A percentile compares a stretch with the other conserved stretches of the same genome.
These are phyloP conservation scores for Xylaria polymorpha DNA, from an alignment of 2,329 filamentous ascomycete genomes.

Conservation along the genomic window DNA sequence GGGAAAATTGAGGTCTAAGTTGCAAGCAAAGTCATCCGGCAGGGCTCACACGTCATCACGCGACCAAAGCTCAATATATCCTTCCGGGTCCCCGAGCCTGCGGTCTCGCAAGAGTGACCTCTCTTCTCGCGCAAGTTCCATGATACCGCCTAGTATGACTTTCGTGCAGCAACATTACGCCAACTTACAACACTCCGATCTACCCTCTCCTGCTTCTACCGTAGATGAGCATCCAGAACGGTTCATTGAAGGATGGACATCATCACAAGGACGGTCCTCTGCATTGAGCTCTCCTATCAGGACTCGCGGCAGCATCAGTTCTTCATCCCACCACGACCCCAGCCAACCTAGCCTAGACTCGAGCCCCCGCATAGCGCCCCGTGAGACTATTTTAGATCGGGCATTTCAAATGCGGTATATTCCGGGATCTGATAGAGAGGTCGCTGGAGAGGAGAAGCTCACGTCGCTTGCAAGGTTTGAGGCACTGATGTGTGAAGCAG, in stretches of 20 bases:
- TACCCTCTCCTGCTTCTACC: slow-evolving; percentile 67
- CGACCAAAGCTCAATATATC: slow-evolving; percentile 63
- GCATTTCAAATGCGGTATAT: slow-evolving; percentile 73
- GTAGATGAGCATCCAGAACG: slow-evolving; percentile 65
- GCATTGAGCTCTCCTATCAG: slow-evolving; percentile 67
- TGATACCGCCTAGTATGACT: slow-evolving; percentile 55
- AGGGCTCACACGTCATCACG: slow-evolving; percentile 60
- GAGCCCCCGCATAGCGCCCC: slow-evolving; percentile 63
- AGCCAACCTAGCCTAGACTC: slow-evolving; percentile 54
- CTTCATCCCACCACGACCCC: slow-evolving; percentile 53
- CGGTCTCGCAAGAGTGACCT: slow-evolving; percentile 72
- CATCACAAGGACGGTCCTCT: slow-evolving; percentile 69
- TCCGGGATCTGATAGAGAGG: slow-evolving; percentile 66
- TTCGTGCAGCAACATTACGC: slow-evolving; percentile 62
- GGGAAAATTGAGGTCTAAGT: slow-evolving; percentile 52
- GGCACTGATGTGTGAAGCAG: slow-evolving; percentile 71
- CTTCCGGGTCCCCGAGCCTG: slow-evolving; percentile 69
- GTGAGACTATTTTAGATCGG: slow-evolving; percentile 75
- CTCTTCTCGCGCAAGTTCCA: slow-evolving; percentile 67
- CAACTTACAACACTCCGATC: slow-evolving; percentile 63
- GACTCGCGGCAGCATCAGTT: slow-evolving; percentile 66
- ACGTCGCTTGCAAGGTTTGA: slow-evolving; percentile 74
- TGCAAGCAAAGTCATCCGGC: slow-evolving; percentile 62
- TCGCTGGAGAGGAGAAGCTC: slow-evolving; percentile 69
- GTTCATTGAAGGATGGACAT: slow-evolving; percentile 70